Conservation (phyloP, 257 asterid species). For the Solanum peruvianum region DNA sequence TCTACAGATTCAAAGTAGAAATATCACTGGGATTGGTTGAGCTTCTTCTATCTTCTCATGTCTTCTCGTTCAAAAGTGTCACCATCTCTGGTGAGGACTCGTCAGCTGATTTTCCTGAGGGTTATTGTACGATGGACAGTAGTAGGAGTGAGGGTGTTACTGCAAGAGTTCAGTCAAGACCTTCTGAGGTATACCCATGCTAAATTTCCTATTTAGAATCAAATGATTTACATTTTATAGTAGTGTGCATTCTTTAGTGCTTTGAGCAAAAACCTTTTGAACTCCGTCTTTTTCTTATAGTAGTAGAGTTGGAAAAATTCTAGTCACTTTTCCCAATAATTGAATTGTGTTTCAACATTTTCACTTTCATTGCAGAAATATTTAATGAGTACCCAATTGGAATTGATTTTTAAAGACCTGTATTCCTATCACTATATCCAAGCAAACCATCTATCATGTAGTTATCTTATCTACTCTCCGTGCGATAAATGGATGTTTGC, state of each 20-base stretch:
- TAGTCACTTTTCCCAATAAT: not conserved
- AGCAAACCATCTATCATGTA: not conserved
- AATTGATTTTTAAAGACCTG: not conserved
- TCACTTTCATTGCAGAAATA: not conserved
- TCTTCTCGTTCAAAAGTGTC: slow-evolving; percentile 76
- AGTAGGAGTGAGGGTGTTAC: slow-evolving; percentile 32
- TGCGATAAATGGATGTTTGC: not conserved
- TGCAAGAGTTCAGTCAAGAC: slow-evolving; percentile 27
- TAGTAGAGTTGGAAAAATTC: not conserved
- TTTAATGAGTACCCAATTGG: not conserved
- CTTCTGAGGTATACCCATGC: slow-evolving; percentile 41
- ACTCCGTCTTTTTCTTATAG: not conserved
- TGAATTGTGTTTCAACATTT: not conserved
- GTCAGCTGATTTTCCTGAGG: slow-evolving; percentile 26
- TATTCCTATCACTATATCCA: not conserved
- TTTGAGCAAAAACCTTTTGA: not conserved
- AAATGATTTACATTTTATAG: not conserved
- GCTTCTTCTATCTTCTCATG: slow-evolving; percentile 64
- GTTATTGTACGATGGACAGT: slow-evolving; percentile 14
- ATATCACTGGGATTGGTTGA: slow-evolving; percentile 47
- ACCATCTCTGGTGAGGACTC: slow-evolving; percentile 35
- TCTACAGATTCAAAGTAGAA: slow-evolving; percentile 67
- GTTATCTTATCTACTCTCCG: not conserved
- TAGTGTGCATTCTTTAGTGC: not conserved
- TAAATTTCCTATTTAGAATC: slow-evolving; percentile 1